Conservation (phyloP, 2,329 filamentous ascomycete species). For the Esteya vermicola region DNA sequence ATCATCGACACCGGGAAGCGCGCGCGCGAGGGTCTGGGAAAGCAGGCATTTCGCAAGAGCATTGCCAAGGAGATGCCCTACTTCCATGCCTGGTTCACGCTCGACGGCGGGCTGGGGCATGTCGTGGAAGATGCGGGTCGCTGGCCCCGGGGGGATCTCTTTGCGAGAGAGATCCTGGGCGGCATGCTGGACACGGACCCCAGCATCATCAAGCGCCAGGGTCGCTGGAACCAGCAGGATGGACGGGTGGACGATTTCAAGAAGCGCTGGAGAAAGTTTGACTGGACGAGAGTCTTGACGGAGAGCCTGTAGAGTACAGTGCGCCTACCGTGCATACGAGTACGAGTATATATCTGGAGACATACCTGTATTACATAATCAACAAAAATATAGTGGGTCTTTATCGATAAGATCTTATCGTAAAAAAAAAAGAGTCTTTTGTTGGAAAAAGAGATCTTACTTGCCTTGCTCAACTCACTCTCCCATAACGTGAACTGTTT, state of each 20-base stretch:
- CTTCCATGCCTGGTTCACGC: constrained; percentile 89
- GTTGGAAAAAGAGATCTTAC: too few relatives aligned
- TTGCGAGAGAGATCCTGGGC: constrained; percentile 81
- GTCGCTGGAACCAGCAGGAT: constrained; percentile 62
- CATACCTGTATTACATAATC: neutral
- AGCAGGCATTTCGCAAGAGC: constrained; percentile 64
- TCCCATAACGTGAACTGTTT: too few relatives aligned
- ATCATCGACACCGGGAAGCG: constrained; percentile 72
- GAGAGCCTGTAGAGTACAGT: constrained; percentile 18
- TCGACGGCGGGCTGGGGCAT: constrained; percentile 87
- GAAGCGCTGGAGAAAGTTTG: constrained; percentile 82
- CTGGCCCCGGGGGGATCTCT: constrained; percentile 86
- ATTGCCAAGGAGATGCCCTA: constrained; percentile 96
- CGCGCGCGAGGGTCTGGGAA: constrained; percentile 55
- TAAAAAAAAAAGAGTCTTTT: too few relatives aligned
- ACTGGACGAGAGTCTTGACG: constrained; percentile 57
- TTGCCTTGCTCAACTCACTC: too few relatives aligned
- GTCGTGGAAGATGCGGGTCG: constrained; percentile 72
- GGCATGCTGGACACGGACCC: constrained; percentile 79
- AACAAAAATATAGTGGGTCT: too few relatives aligned
- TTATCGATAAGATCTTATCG: too few relatives aligned
- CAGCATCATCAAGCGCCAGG: constrained; percentile 79
- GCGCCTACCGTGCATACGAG: too few relatives aligned
- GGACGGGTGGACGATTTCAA: constrained; percentile 62
- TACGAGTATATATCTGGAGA: neutral